phyloP scores from a whole-genome alignment of 1,284 basidiomycete species.

The Sanghuangporus sanghuang region DNA sequence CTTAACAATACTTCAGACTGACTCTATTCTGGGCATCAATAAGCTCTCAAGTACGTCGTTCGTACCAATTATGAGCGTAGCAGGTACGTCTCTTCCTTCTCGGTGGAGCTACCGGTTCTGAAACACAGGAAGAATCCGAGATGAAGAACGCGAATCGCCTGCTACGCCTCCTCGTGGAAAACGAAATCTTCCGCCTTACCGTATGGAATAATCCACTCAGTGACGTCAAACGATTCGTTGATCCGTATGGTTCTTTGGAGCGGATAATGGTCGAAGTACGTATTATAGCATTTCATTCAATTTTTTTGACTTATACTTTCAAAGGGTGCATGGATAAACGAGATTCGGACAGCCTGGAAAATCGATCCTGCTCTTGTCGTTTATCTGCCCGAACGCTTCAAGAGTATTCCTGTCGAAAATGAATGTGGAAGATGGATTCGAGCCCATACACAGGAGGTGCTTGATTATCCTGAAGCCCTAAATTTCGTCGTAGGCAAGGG shows the following conservation, averaged over 20 bases:
- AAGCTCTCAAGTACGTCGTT: conserved; percentile 62
- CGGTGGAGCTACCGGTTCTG: conserved; percentile 47
- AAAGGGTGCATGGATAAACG: conserved; percentile 64
- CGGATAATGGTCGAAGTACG: conserved; percentile 56
- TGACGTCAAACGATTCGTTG: conserved; percentile 62
- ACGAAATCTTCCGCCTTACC: conserved; percentile 79
- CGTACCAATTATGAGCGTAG: conserved; percentile 36
- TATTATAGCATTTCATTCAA: background rate
- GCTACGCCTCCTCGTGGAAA: conserved; percentile 81
- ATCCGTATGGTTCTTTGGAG: conserved; percentile 55
- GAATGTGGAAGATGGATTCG: conserved; percentile 79
- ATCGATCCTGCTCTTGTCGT: conserved; percentile 81
- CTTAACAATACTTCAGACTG: conserved; percentile 68
- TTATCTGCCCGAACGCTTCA: conserved; percentile 85
- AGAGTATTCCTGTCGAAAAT: conserved; percentile 48
- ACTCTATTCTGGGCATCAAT: conserved; percentile 61
- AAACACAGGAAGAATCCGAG: conserved; percentile 32
- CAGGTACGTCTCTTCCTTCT: conserved; percentile 15
- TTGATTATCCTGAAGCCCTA: conserved; percentile 78
- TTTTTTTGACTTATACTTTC: conserved; percentile 17
- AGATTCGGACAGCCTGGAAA: conserved; percentile 79
- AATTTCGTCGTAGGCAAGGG: conserved; percentile 75
- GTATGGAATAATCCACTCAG: conserved; percentile 92
- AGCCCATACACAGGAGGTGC: conserved; percentile 63
- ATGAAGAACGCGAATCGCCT: conserved; percentile 60